Conservation (phyloP, 163 green algal species). For the Chlamydomonas reinhardtii region DNA sequence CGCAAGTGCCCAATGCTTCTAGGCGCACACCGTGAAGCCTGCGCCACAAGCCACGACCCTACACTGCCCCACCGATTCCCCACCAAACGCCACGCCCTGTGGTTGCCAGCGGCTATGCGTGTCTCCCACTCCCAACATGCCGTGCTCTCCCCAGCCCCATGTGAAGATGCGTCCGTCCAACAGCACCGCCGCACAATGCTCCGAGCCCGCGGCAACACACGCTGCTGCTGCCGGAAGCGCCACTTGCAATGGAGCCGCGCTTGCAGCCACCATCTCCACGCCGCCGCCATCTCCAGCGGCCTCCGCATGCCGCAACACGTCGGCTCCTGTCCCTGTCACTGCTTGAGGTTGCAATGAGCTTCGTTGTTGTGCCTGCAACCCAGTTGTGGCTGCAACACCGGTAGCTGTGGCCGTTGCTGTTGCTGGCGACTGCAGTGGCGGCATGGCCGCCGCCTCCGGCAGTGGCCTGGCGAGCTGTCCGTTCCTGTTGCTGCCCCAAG, state of each 20-base stretch:
- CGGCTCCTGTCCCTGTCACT: background rate
- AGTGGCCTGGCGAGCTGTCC: constrained; percentile 25
- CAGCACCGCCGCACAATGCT: constrained; percentile 16
- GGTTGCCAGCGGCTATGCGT: background rate
- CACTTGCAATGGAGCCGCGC: background rate
- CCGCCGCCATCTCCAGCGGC: no score
- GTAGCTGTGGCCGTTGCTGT: no score
- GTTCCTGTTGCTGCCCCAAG: constrained; percentile 8
- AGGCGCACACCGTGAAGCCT: constrained; percentile 8
- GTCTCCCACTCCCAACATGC: background rate
- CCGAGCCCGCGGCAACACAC: constrained; percentile 1
- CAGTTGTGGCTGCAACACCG: no score
- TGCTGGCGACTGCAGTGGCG: background rate
- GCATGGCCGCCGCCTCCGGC: no score
- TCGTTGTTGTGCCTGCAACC: no score
- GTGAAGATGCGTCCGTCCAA: background rate
- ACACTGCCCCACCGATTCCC: background rate
- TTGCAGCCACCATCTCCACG: constrained; percentile 2
- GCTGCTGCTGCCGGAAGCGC: background rate
- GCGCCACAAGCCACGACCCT: background rate
- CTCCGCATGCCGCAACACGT: background rate
- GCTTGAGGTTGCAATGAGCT: background rate
- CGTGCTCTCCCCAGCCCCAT: constrained; percentile 10
- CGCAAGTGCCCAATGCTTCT: no score
- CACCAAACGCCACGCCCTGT: background rate